phyloP scores from a whole-genome alignment of 208 protist species.

The Leishmania tarentolae region DNA sequence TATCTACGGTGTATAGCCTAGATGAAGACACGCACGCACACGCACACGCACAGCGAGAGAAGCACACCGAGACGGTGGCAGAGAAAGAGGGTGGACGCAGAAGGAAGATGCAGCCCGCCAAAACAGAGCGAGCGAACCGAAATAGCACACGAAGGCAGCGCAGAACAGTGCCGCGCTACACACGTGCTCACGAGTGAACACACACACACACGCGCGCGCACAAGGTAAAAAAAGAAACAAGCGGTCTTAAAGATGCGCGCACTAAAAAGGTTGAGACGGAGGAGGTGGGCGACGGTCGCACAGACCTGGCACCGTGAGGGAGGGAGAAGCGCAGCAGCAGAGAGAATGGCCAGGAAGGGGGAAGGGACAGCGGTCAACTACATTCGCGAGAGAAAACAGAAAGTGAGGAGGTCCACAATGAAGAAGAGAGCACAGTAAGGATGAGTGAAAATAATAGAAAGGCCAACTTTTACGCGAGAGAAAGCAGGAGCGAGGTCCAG shows the following conservation, averaged over 20 bases:
- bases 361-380: neutral
- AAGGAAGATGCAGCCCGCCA: neutral
- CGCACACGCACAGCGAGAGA: no score
- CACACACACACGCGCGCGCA: neutral
- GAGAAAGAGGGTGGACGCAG: neutral
- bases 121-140: neutral
- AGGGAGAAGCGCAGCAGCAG: no score
- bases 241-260: neutral
- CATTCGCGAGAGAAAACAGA: neutral
- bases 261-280: neutral
- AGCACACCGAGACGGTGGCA: slow-evolving; percentile 7
- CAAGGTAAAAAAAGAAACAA: slow-evolving; percentile 3
- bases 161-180: no score
- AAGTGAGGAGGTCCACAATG: neutral
- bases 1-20: no score
- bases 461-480: neutral
- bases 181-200: no score
- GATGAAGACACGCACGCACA: no score
- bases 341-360: neutral
- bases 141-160: neutral
- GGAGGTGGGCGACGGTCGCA: no score
- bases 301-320: no score
- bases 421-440: slow-evolving; percentile 12
- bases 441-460: neutral
- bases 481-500: neutral